Conservation (phyloP, 2,329 filamentous ascomycete genomes). For the Colletotrichum magnum region DNA sequence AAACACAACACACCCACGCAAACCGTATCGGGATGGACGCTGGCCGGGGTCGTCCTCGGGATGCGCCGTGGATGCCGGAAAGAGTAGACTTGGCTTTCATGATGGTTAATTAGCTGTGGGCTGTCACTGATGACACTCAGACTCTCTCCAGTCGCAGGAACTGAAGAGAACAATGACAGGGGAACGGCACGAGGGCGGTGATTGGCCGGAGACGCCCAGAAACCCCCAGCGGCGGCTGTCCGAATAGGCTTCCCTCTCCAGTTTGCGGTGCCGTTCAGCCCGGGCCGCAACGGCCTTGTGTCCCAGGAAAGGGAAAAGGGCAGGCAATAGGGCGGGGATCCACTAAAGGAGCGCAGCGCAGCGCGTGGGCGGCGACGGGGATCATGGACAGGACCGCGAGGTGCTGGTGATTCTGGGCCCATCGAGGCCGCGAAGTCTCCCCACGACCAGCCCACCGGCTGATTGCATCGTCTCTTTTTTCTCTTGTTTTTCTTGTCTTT, state of each 20-base stretch:
- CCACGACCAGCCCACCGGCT: constrained; percentile 30
- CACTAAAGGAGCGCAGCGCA: constrained; percentile 33
- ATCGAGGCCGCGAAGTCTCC: constrained; percentile 25
- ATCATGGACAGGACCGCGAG: constrained; percentile 7
- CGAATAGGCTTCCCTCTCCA: constrained; percentile 30
- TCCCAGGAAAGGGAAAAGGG: constrained; percentile 16
- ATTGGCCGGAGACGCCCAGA: neutral
- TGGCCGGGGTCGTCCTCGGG: neutral
- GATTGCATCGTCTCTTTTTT: neutral
- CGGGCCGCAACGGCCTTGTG: constrained; percentile 32
- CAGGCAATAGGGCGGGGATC: neutral
- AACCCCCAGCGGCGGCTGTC: constrained; percentile 16
- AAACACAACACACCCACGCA: neutral
- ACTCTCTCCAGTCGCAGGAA: too few relatives aligned
- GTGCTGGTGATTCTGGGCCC: constrained; percentile 14
- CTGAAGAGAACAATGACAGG: neutral
- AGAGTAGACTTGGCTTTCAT: constrained; percentile 27
- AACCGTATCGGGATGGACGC: neutral
- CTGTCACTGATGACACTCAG: neutral
- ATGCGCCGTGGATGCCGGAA: neutral
- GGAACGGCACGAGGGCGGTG: neutral
- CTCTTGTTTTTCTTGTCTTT: too few relatives aligned
- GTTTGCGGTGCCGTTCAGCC: constrained; percentile 26
- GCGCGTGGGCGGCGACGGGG: constrained; percentile 26
- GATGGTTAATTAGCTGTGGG: constrained; percentile 13